Percentiles rank a stretch among this genome's conserved stretches.
Evolutionary conservation across 2,329 filamentous ascomycete genomes (phyloP).

Genomic region (Spiromastix sp.): DNA sequence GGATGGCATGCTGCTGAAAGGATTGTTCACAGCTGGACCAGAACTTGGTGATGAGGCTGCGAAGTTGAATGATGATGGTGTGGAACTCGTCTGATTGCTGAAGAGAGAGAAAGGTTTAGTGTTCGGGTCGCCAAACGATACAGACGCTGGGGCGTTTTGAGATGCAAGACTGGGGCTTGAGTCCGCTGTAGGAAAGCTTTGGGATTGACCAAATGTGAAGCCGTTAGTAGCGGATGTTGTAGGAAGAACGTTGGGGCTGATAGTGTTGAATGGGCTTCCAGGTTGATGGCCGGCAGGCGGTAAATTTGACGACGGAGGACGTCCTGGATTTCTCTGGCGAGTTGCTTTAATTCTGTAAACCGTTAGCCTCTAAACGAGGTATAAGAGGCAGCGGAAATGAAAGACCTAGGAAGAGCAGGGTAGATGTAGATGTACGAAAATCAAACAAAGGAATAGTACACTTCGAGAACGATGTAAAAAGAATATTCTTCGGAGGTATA

Average conservation of each 20-base stretch:
- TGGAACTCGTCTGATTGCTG: slow-evolving; percentile 11
- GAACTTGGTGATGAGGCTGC: slow-evolving; percentile 16
- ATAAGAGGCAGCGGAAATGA: background rate
- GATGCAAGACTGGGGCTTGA: slow-evolving; percentile 14
- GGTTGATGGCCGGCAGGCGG: slow-evolving; percentile 13
- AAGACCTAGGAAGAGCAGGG: background rate
- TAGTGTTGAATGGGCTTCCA: slow-evolving; percentile 21
- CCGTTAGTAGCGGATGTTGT: slow-evolving; percentile 18
- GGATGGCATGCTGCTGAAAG: slow-evolving; percentile 23
- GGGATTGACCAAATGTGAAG: slow-evolving; percentile 26
- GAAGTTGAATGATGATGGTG: slow-evolving; percentile 24
- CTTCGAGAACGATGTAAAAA: background rate
- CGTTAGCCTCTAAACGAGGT: slow-evolving; percentile 4
- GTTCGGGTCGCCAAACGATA: slow-evolving; percentile 21
- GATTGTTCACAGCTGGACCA: slow-evolving; percentile 20
- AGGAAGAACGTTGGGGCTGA: slow-evolving; percentile 21
- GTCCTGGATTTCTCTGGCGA: slow-evolving; percentile 16
- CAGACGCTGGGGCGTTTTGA: slow-evolving; percentile 19
- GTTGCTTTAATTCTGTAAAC: slow-evolving; percentile 22
- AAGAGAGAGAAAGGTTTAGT: slow-evolving; percentile 10
- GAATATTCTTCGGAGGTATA: background rate
- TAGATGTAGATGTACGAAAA: background rate
- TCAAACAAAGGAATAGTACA: background rate
- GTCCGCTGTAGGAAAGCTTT: slow-evolving; percentile 23
- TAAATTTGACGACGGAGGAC: slow-evolving; percentile 11